Evolutionary conservation across 2,329 filamentous ascomycete genomes (phyloP), one percentile per base, ranked within the genome.

Genomic region (Fusarium continuum): DNA sequence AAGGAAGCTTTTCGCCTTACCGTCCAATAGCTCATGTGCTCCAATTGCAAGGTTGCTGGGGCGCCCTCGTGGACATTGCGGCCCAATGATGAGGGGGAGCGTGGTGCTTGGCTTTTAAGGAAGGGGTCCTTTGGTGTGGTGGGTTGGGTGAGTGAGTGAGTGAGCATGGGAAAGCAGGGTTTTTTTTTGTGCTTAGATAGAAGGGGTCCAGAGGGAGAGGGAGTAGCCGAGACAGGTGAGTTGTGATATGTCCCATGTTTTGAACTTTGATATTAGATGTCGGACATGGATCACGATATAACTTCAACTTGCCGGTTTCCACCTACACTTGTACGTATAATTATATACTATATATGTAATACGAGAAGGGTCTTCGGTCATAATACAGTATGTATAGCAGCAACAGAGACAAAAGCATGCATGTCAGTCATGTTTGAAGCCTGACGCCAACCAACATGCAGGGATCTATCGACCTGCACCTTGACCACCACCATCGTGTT

Each of bases 391-490:
- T 51, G 47, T 45, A 54, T 41, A 54, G 36, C n/a, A 39, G 38
- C 22, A 8, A 23, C 44, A 29, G 34, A 43, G 16, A 23, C 31
- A 55, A 39, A 49, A 39, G 9, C 32, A 59, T 43, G 46, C 40
- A 46, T 47, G 55, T 47, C 43, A 48, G 55, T 47, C 43, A 48
- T 50, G 48, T 40, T 57, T 47, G 49, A 54, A 64, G 48, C 64
- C 57, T 38, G 49, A 57, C 49, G 40, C 55, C 50, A 49, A 40
- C 55, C 50, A 49, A 40, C 41, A 45, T 55, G 54, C 67, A 70
- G 64, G 67, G 67, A 70, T 68, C 53, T 56, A 56, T 48, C 53
- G 39, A 56, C 50, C 55, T 69, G 64, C 64, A 68, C 48, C 48
- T 48, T 31, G 25, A 36, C 36, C 54, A 52, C 55, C 54, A 56